Conservation (phyloP, 1,284 basidiomycete genomes). For the Austroboletus niveus region DNA sequence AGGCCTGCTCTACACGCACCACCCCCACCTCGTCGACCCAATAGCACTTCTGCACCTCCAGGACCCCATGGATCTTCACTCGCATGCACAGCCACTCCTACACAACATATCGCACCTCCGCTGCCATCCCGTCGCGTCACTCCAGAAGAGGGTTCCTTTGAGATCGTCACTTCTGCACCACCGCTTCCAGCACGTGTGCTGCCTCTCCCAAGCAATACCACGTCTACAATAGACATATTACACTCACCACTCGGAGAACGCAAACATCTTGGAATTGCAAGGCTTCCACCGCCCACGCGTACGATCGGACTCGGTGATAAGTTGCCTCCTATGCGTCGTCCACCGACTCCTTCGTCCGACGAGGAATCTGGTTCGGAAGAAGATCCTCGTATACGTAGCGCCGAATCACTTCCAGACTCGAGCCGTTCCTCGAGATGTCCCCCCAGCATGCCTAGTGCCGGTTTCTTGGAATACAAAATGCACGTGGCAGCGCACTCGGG, state of each 20-base stretch:
- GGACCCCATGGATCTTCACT: neutral
- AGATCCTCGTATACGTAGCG: conserved; percentile 34
- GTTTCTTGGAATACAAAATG: conserved; percentile 48
- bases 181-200: conserved; percentile 26
- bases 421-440: conserved; percentile 80
- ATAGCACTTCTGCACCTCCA: neutral
- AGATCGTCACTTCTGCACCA: conserved; percentile 16
- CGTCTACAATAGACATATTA: conserved; percentile 6
- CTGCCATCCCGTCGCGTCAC: conserved; percentile 24
- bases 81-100: conserved; percentile 5
- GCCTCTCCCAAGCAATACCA: neutral
- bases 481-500: conserved; percentile 58
- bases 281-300: conserved; percentile 65
- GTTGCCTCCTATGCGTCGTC: conserved; percentile 58
- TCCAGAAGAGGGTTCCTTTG: conserved; percentile 8
- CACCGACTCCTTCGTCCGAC: conserved; percentile 47
- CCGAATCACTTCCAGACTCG: conserved; percentile 77
- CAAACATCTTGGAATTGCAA: conserved; percentile 44
- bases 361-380: conserved; percentile 58
- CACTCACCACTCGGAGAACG: conserved; percentile 36
- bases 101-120: conserved; percentile 21
- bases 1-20: conserved; percentile 18
- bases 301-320: conserved; percentile 67
- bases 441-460: conserved; percentile 49
- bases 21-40: conserved; percentile 19